Percentiles rank a stretch among this genome's conserved stretches.
These are phyloP conservation scores for Leishmania tarentolae DNA, from an alignment of 208 protist genomes.

Conservation along the genomic window DNA sequence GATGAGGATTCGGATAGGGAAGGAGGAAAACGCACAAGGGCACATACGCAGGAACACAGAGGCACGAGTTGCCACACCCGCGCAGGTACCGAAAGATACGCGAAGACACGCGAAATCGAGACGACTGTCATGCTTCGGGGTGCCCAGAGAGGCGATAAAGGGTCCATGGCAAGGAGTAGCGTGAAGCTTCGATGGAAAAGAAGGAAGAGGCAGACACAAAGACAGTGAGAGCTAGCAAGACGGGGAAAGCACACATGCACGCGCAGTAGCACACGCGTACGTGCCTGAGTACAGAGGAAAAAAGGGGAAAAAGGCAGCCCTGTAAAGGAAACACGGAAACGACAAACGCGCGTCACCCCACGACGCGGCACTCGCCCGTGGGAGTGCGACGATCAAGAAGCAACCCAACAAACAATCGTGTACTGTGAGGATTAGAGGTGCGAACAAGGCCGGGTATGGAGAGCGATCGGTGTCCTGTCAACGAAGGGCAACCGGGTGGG, in stretches of 20 bases:
- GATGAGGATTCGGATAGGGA: neutral
- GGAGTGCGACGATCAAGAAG: neutral
- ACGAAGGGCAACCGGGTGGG: neutral
- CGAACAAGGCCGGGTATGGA: neutral
- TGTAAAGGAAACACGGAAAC: neutral
- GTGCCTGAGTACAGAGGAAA: neutral
- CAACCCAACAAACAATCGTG: neutral
- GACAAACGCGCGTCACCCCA: neutral
- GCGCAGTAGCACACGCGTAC: neutral
- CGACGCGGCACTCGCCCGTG: neutral
- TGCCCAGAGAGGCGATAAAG: neutral
- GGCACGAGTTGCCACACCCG: neutral
- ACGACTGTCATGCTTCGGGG: neutral
- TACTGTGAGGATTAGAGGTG: conserved; percentile 3
- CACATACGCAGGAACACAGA: neutral
- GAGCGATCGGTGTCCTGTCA: neutral
- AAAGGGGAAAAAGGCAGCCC: neutral
- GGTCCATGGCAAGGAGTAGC: neutral
- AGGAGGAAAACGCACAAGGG: neutral
- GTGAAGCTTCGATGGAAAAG: neutral
- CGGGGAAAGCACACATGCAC: neutral
- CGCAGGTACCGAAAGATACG: neutral
- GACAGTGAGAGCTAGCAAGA: neutral
- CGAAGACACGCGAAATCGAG: neutral
- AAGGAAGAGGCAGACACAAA: neutral